Base-by-base conservation (phyloP, 2,329 filamentous ascomycete genomes). In the Aureobasidium subglaciale region DNA sequence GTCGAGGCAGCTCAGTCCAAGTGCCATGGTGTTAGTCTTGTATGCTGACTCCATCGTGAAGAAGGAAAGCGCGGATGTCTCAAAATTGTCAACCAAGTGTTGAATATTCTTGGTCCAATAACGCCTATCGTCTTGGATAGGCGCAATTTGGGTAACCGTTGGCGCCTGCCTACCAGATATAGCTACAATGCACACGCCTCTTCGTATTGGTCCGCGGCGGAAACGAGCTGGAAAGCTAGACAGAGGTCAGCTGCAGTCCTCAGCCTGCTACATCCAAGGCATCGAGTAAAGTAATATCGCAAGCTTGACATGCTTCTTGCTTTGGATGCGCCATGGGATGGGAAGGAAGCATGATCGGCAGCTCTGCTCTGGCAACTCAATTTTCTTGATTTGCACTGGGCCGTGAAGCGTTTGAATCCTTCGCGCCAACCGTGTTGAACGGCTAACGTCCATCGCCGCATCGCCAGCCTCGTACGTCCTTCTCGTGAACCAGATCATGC, bases 121-220 rank as follows among this genome's bases (percentile, higher is more conserved):
- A 30, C 35, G 35, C 29, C 27, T 52, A 52, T 40, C 45, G 45
- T 49, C 32, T 25, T 41, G 32, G 48, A 52, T 52, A 40, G 48
- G 48, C 35, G 16, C 16, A 52, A 52, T 40, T 52, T 52, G 34
- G 35, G 24, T 41, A 40, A 13, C 48, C 48, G 48, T 52, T 52
- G 35, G 32, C 48, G 48, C 48, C 48, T 52, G 27, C n/a, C 25
- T 52, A 30, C 46, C 46, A 40, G 20, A 52, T 22, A 32, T 35
- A 52, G 48, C 34, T 52, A 24, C 35, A 25, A 41, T 24, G 27
- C 4, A 9, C 34, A 37, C 15, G 34, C 32, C 34, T 38, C 48
- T 52, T 52, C 48, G 48, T 52, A 29, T 52, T 52, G 48, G 48
- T 13, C 48, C 46, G 43, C 48, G 25, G 48, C 35, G 35, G 35